Percentiles rank a stretch among this genome's conserved stretches.
phyloP scores from a whole-genome alignment of 1,284 basidiomycete species.

The Papiliotrema terrestris region DNA sequence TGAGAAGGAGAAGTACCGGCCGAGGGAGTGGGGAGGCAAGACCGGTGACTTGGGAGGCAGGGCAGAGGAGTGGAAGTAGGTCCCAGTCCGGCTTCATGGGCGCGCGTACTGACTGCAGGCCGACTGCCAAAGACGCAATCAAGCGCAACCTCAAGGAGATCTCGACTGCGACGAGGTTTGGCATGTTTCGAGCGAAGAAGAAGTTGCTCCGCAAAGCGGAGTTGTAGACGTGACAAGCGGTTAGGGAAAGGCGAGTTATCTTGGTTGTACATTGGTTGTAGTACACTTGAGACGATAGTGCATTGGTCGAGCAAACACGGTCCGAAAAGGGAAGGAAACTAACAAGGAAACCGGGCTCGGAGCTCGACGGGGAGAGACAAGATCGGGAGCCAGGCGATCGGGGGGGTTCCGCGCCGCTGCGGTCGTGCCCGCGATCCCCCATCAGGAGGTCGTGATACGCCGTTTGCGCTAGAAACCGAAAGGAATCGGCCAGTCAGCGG shows the following conservation, averaged over 20 bases:
- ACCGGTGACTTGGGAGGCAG: slow-evolving; percentile 38
- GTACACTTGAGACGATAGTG: too few species aligned
- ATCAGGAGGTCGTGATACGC: too few species aligned
- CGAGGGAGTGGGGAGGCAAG: slow-evolving; percentile 45
- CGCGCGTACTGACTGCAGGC: slow-evolving; percentile 18
- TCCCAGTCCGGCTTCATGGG: slow-evolving; percentile 5
- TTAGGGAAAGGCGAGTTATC: background rate
- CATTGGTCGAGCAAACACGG: too few species aligned
- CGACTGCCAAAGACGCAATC: slow-evolving; percentile 39
- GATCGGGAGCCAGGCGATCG: too few species aligned
- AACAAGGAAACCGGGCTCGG: too few species aligned
- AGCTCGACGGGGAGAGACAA: too few species aligned
- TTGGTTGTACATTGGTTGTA: too few species aligned
- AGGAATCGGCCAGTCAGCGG: too few species aligned
- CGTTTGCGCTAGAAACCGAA: too few species aligned
- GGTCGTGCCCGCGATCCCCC: too few species aligned
- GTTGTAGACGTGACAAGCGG: slow-evolving; percentile 1
- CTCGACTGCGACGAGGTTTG: slow-evolving; percentile 41
- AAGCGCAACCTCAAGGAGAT: slow-evolving; percentile 48
- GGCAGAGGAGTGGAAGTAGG: slow-evolving; percentile 47
- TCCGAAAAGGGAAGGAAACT: too few species aligned
- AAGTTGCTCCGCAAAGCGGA: slow-evolving; percentile 45
- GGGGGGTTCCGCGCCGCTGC: too few species aligned
- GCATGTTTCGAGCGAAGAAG: slow-evolving; percentile 48
- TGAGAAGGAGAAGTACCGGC: slow-evolving; percentile 45